Base-by-base conservation (phyloP, 345 rosid species). In the Citrus cavaleriei region DNA sequence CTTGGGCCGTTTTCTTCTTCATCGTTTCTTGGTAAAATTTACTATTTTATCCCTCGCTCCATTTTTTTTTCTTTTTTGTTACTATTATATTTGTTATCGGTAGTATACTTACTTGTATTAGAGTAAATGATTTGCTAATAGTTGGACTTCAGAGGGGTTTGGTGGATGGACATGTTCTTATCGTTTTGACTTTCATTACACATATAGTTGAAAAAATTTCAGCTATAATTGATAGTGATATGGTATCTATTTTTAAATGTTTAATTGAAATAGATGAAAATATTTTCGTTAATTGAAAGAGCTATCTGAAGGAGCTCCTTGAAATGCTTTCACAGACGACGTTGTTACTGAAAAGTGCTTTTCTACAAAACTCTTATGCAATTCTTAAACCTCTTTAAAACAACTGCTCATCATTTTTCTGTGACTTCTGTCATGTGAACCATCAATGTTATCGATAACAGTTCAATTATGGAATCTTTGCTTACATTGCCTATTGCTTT, bases 1-100 rank as follows among this genome's bases (percentile, higher is more conserved):
- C 78, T 72, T 86, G 88, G 76, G 91, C 98, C 77, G 87, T 88
- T 77, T 70, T 91, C 90, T 90, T 90, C 94, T 95, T 95, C 91
- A 83, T 91, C 65, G 60, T 93, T 35, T 95, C 98, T 78, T 95
- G 99, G 99, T 95, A 86, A 46, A 77, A 51, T 38, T 82, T 74
- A 3, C 74, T 57, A 5, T 37, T 68, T 72, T 72, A 28, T 40
- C 61, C 78, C 38, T 61, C 35, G 2, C 7, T 7, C 2, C 7
- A 12, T n/a, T 0, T 63, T 25, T 18, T 19, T 65, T 37, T 34
- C 2, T 10, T 10, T 40, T 40, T 9, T 10, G 0, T 28, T 18
- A 69, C 27, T 42, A 38, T 42, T 51, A 28, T 4, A 28, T 18
- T 1, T 6, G 35, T 32, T 65, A 18, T 7, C 0, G 4, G 10